Percentiles rank a stretch among this genome's conserved stretches.
These are phyloP conservation scores for Tremellales sp. DNA, from an alignment of 1,284 basidiomycete species.

Conservation along the genomic window DNA sequence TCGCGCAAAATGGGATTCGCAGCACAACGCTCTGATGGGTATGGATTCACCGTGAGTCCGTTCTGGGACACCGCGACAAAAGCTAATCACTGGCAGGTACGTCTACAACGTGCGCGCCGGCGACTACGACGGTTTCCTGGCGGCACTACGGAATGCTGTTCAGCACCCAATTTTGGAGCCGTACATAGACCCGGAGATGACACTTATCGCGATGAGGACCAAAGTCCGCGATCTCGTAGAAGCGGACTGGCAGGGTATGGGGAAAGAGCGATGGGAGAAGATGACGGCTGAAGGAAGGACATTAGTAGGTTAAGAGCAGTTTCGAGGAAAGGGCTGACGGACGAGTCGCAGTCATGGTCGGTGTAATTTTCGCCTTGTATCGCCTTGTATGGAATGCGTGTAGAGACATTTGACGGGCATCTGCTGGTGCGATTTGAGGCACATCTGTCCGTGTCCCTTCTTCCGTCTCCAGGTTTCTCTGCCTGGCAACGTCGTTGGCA, in stretches of 20 bases:
- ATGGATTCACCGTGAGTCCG: slow-evolving; percentile 15
- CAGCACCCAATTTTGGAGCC: slow-evolving; percentile 16
- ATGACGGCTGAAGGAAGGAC: too few relatives aligned
- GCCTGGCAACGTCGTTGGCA: too few relatives aligned
- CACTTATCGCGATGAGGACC: slow-evolving; percentile 10
- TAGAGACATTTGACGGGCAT: too few relatives aligned
- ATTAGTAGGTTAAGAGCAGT: too few relatives aligned
- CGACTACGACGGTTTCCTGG: slow-evolving; percentile 18
- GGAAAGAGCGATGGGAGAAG: too few relatives aligned
- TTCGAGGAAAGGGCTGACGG: too few relatives aligned
- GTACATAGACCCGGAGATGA: slow-evolving; percentile 15
- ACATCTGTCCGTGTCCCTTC: too few relatives aligned
- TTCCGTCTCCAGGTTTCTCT: too few relatives aligned
- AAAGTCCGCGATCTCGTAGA: slow-evolving; percentile 16
- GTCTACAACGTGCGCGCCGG: slow-evolving; percentile 23
- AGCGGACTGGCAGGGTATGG: slow-evolving; percentile 10
- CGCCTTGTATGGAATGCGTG: too few relatives aligned
- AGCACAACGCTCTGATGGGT: slow-evolving; percentile 18
- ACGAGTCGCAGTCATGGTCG: too few relatives aligned
- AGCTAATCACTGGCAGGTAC: neutral
- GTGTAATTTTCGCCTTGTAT: too few relatives aligned
- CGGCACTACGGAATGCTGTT: slow-evolving; percentile 17
- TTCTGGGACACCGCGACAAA: neutral
- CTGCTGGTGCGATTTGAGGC: too few relatives aligned
- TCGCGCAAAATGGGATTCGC: slow-evolving; percentile 14